phyloP scores from a whole-genome alignment of 164 flowering plant species.

The Euptelea pleiosperma region DNA sequence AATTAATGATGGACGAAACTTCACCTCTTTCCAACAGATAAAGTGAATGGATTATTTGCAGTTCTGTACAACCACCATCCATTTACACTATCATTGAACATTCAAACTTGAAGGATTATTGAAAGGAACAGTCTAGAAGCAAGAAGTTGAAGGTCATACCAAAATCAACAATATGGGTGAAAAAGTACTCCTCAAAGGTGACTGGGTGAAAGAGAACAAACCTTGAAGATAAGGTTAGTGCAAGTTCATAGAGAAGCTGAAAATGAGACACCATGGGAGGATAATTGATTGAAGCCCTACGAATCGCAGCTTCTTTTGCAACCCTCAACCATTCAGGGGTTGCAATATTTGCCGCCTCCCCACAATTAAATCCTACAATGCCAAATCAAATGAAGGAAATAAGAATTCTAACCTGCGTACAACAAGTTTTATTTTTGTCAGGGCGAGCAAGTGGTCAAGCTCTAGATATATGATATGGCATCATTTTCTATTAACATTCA shows the following conservation, averaged over 20 bases:
- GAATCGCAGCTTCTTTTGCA: conserved; percentile 94
- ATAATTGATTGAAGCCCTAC: conserved; percentile 90
- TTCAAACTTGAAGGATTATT: not conserved
- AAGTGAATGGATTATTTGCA: too few relatives aligned
- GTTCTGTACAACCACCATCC: too few relatives aligned
- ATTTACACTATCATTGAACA: not conserved
- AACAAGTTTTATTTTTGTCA: not conserved
- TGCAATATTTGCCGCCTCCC: conserved; percentile 98
- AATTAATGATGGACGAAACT: too few relatives aligned
- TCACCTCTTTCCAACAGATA: too few relatives aligned
- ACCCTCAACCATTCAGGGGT: conserved; percentile 95
- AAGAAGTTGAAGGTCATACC: too few relatives aligned
- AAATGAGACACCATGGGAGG: conserved; percentile 98
- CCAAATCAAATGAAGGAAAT: conserved; percentile 10
- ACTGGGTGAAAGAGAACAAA: conserved; percentile 20
- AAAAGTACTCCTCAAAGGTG: not conserved
- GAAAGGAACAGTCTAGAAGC: not conserved
- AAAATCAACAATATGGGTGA: too few relatives aligned
- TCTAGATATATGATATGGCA: not conserved
- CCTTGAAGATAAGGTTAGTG: conserved; percentile 75
- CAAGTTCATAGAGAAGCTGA: conserved; percentile 91
- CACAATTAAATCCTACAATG: conserved; percentile 79
- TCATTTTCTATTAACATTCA: not conserved
- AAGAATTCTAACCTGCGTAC: not conserved
- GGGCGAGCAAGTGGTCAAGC: not conserved